Base-by-base conservation (phyloP, 2,329 filamentous ascomycete genomes). In the Claviceps cyperi region DNA sequence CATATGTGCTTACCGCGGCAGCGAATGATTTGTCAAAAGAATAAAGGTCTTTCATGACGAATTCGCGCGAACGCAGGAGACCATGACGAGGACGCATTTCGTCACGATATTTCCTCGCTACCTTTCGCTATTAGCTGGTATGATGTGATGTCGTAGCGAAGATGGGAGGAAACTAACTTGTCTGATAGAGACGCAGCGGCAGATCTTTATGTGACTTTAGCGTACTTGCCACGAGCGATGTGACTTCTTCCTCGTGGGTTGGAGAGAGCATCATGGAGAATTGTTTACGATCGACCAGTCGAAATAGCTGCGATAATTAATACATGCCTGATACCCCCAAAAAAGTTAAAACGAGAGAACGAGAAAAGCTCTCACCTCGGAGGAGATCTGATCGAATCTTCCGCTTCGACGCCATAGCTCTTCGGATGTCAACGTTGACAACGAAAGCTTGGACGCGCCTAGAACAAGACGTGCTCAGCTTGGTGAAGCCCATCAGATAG, bases 1-100 rank as follows among this genome's bases (percentile, higher is more conserved):
- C 67, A 58, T 98, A 98, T 0, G 91, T 95, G 47, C 77, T 68
- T n/a, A 90, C 70, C 1, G 91, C 91, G n/a, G 77, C 69, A 24
- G 77, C 68, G 0, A 73, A 63, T 4, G 75, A 83, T 37, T 75
- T 69, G 61, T 98, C 92, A 61, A 98, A 98, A 0, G 90, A 96
- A 64, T 98, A 98, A 1, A 98, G 76, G 64, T 98, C 92, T 66
- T 98, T 98, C 92, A 98, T 98, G 57, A 88, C 69, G 59, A 98
- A 98, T 61, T 98, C 92, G 53, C 89, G 81, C 1, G 87, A 85
- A 9, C 92, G 81, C 8, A 98, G 72, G 2, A 98, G 73, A 13
- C 92, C 92, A 58, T 94, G 86, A 35, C 92, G 79, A 19, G 92
- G 92, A 24, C 92, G 78, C 51, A 84, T 77, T 66, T 98, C 92